phyloP scores from a whole-genome alignment of 345 rosid genomes.

The Aquilaria sinensis region DNA sequence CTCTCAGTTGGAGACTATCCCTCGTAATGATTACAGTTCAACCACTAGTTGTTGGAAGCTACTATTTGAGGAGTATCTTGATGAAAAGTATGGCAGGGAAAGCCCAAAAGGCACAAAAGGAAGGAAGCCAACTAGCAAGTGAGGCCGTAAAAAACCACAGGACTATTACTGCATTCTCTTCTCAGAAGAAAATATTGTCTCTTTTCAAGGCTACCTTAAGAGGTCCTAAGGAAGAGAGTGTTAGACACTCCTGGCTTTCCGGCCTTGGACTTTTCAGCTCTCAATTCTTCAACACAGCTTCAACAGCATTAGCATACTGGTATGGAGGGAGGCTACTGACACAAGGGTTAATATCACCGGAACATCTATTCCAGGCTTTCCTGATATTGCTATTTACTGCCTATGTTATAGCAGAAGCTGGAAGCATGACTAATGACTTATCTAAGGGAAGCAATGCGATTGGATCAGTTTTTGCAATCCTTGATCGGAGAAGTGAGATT shows the following conservation, averaged over 20 bases:
- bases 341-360: conserved; percentile 26
- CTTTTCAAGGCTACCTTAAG: conserved; percentile 44
- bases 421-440: conserved; percentile 62
- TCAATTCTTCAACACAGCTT: conserved; percentile 52
- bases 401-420: conserved; percentile 66
- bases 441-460: conserved; percentile 53
- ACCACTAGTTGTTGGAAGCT: conserved; percentile 58
- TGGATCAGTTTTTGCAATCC: conserved; percentile 38
- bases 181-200: conserved; percentile 52
- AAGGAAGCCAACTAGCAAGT: conserved; percentile 69
- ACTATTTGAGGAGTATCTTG: conserved; percentile 36
- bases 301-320: conserved; percentile 55
- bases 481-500: conserved; percentile 51
- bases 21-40: conserved; percentile 58
- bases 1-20: conserved; percentile 49
- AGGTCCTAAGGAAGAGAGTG: conserved; percentile 56
- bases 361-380: conserved; percentile 53
- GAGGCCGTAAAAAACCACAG: conserved; percentile 66
- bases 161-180: conserved; percentile 67
- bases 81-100: conserved; percentile 59
- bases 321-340: conserved; percentile 56
- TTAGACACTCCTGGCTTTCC: conserved; percentile 43
- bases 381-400: conserved; percentile 48
- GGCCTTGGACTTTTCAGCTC: conserved; percentile 59
- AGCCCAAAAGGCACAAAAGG: conserved; percentile 56